Evolutionary conservation across 208 protist species (phyloP).

Genomic region (Tritrichomonas foetus): DNA sequence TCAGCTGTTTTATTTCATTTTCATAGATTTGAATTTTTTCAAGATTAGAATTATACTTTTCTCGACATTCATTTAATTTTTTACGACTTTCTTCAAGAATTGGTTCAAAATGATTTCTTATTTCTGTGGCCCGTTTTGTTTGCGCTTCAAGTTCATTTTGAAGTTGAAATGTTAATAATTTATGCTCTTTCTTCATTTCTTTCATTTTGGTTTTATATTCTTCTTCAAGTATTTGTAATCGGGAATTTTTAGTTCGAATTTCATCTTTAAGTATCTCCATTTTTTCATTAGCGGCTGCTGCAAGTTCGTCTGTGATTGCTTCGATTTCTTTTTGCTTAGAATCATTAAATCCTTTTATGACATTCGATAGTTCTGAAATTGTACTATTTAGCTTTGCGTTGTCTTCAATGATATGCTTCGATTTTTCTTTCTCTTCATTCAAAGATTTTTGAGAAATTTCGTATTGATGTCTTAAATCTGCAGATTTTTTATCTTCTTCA

Average conservation of each 20-base stretch:
- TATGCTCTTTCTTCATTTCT: background rate
- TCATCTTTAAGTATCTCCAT: background rate
- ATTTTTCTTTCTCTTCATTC: too few relatives aligned
- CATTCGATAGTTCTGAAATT: too few relatives aligned
- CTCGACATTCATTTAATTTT: background rate
- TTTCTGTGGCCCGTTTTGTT: background rate
- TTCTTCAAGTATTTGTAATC: background rate
- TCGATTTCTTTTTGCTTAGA: too few relatives aligned
- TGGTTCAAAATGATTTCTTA: background rate
- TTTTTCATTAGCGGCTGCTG: background rate
- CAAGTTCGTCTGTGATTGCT: background rate
- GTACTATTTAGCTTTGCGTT: too few relatives aligned
- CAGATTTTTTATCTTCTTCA: background rate
- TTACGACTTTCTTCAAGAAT: background rate
- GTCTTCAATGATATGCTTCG: too few relatives aligned
- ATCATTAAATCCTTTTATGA: too few relatives aligned
- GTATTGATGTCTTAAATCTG: background rate
- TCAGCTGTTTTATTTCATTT: too few relatives aligned
- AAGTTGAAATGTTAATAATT: background rate
- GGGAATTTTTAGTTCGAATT: background rate
- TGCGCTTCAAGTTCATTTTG: background rate
- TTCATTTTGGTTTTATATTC: background rate
- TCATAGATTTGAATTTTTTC: background rate
- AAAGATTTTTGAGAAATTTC: background rate
- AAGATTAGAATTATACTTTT: background rate